Evolutionary conservation across 73 alveolate species (phyloP).

Genomic region (Blepharisma japonicum): DNA sequence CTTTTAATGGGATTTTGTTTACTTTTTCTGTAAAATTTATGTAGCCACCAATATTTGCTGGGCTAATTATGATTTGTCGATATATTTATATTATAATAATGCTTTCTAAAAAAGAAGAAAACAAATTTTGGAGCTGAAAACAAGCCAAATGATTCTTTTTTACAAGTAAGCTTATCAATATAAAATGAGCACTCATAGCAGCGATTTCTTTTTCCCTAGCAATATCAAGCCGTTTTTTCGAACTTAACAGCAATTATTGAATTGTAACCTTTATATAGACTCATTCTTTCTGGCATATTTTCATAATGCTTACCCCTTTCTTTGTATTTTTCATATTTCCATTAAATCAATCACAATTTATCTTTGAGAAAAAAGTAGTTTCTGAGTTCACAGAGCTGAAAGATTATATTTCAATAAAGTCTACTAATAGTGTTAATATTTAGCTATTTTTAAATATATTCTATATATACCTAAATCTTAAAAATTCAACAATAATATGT

Average conservation of each 20-base stretch:
- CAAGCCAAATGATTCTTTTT: neutral
- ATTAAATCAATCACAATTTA: too few species aligned
- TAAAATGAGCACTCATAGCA: neutral
- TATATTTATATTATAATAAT: neutral
- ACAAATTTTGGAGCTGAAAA: neutral
- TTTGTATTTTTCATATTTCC: neutral
- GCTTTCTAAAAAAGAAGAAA: neutral
- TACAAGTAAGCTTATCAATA: neutral
- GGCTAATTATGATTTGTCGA: neutral
- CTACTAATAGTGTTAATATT: too few species aligned
- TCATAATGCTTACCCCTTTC: conserved; percentile 5
- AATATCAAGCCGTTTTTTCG: neutral
- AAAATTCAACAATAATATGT: too few species aligned
- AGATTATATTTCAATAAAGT: too few species aligned
- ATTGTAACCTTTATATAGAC: conserved; percentile 24
- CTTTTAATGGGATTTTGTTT: neutral
- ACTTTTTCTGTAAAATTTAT: neutral
- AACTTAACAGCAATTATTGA: neutral
- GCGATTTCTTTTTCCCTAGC: neutral
- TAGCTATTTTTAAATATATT: too few species aligned
- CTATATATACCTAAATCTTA: too few species aligned
- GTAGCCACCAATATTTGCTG: neutral
- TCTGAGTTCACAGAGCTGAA: too few species aligned
- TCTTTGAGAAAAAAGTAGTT: too few species aligned
- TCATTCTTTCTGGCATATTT: conserved; percentile 18